Percentiles rank a stretch among this genome's conserved stretches.
These are phyloP conservation scores for Domatiomyces globalis DNA, from an alignment of 2,329 filamentous ascomycete species.

Conservation along the genomic window DNA sequence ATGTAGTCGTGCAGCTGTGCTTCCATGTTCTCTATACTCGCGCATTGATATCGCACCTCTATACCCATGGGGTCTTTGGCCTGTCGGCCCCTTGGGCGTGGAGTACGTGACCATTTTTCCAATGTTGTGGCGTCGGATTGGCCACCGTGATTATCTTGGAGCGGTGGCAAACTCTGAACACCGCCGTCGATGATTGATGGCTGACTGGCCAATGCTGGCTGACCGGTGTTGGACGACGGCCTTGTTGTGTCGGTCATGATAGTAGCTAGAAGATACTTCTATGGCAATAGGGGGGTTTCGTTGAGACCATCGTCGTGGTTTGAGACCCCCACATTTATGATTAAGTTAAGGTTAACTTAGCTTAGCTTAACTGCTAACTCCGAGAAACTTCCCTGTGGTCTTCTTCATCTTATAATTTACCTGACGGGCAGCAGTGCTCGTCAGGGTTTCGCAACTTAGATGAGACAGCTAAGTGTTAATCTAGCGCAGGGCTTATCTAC, in stretches of 20 bases:
- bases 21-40: constrained; percentile 13
- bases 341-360: not conserved
- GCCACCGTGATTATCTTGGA: not conserved
- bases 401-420: too few species aligned
- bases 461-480: not conserved
- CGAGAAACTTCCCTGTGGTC: too few species aligned
- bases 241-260: not conserved
- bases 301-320: not conserved
- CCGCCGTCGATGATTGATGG: not conserved
- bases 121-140: too few species aligned
- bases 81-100: constrained; percentile 11
- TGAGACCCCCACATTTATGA: not conserved
- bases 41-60: constrained; percentile 10
- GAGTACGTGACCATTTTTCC: constrained; percentile 1
- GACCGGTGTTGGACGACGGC: not conserved
- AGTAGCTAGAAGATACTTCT: not conserved
- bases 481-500: not conserved
- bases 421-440: too few species aligned
- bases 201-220: not conserved
- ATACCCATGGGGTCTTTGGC: constrained; percentile 15
- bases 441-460: not conserved
- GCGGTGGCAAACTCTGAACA: not conserved
- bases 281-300: not conserved
- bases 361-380: not conserved
- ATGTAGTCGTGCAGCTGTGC: constrained; percentile 10